A percentile compares a stretch with the other conserved stretches of the same genome.
Conservation (phyloP, 257 asterid genomes). For the Lycium barbarum region DNA sequence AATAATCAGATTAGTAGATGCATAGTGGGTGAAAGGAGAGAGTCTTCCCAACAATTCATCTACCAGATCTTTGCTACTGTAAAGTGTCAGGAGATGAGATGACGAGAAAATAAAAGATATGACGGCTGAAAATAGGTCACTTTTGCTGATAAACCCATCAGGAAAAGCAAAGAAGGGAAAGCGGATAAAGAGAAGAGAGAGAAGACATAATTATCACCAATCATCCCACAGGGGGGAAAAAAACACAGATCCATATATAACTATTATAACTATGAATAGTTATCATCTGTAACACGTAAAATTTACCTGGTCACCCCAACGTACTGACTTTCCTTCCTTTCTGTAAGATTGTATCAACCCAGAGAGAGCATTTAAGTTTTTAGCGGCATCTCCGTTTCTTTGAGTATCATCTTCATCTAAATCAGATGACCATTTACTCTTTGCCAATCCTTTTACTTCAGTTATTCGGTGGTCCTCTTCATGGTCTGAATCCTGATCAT, state of each 20-base stretch:
- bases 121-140: background rate
- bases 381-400: conserved; percentile 43
- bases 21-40: background rate
- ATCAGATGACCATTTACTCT: conserved; percentile 94
- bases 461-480: conserved; percentile 53
- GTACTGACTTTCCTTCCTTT: conserved; percentile 93
- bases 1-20: background rate
- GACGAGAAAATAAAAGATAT: background rate
- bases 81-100: background rate
- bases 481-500: conserved; percentile 51
- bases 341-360: conserved; percentile 59
- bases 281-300: background rate
- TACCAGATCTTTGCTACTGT: background rate
- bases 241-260: background rate
- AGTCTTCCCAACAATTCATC: background rate
- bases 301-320: conserved; percentile 98
- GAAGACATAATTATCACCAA: background rate
- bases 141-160: background rate
- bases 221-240: background rate
- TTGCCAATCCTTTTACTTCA: conserved; percentile 77
- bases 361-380: conserved; percentile 56
- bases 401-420: conserved; percentile 72
- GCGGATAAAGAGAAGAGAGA: background rate
- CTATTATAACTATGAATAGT: background rate
- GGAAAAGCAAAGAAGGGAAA: background rate